These are phyloP conservation scores for Podospora bellae-mahoneyi DNA, from an alignment of 495 filamentous ascomycete genomes.

Conservation along the genomic window DNA sequence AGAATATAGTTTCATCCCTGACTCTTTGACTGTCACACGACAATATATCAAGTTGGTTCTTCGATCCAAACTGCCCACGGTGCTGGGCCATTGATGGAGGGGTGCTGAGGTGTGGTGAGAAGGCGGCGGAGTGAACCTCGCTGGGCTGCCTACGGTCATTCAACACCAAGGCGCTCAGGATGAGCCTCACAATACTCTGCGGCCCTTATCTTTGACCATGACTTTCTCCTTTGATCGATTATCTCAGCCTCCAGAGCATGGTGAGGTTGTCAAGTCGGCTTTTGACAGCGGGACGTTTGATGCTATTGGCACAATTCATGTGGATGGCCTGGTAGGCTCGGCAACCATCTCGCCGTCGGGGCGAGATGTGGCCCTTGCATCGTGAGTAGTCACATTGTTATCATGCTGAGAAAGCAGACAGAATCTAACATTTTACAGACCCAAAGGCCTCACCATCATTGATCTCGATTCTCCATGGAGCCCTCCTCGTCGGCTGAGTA, in stretches of 20 bases:
- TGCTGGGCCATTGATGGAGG: not conserved
- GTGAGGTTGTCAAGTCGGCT: conserved; percentile 57
- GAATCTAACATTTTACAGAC: conserved; percentile 38
- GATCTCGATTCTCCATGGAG: conserved; percentile 90
- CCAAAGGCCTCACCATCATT: conserved; percentile 83
- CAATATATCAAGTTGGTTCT: not conserved
- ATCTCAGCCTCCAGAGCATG: conserved; percentile 44
- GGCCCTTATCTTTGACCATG: conserved; percentile 30
- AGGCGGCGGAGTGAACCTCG: not conserved
- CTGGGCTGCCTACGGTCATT: not conserved
- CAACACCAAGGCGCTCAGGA: not conserved
- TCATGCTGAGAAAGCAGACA: not conserved
- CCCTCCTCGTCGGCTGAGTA: conserved; percentile 76
- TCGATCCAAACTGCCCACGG: not conserved
- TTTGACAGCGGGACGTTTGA: conserved; percentile 86
- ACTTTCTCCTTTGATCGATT: conserved; percentile 40
- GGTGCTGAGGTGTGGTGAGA: not conserved
- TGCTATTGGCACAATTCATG: conserved; percentile 75
- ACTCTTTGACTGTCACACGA: not conserved
- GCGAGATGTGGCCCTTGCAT: conserved; percentile 87
- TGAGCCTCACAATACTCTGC: conserved; percentile 12
- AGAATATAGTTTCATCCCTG: not conserved
- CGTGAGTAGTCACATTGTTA: conserved; percentile 48
- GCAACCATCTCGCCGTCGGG: conserved; percentile 87
- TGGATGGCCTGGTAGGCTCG: conserved; percentile 62